A percentile compares a stretch with the other conserved stretches of the same genome.
Conservation (phyloP, 2,329 filamentous ascomycete genomes). For the Fusarium pilosicola region DNA sequence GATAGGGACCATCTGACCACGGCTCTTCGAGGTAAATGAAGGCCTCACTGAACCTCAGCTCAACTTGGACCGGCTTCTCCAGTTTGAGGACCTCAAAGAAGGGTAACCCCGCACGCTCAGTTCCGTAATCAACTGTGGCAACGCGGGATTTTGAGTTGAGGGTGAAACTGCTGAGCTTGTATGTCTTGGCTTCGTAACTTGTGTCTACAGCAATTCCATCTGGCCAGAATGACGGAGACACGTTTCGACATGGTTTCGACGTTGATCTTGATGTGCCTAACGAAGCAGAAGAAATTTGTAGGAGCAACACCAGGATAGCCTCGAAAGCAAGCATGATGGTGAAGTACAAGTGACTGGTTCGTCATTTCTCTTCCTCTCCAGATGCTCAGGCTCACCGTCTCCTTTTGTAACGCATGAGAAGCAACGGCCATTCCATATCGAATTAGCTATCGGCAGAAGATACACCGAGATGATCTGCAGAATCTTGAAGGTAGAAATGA, state of each 20-base stretch:
- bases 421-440: not conserved
- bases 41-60: not conserved
- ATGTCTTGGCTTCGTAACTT: constrained; percentile 13
- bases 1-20: constrained; percentile 1
- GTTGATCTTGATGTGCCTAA: not conserved
- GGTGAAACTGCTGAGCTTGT: not conserved
- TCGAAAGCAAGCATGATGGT: not conserved
- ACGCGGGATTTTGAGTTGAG: not conserved
- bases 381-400: not conserved
- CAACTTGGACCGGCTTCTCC: not conserved
- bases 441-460: not conserved
- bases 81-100: constrained; percentile 2
- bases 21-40: not conserved
- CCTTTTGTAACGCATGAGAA: not conserved
- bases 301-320: not conserved
- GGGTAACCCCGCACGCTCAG: not conserved
- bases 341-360: not conserved
- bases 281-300: not conserved
- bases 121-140: constrained; percentile 2
- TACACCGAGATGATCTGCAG: not conserved
- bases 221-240: not conserved
- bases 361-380: not conserved
- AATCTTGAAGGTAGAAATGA: not conserved
- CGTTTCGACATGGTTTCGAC: not conserved
- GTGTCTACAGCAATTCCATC: not conserved